Percentiles rank a stretch among this genome's conserved stretches.
These are phyloP conservation scores for Saccharomycopsis amapae DNA, from an alignment of 805 yeast genomes.

Conservation along the genomic window DNA sequence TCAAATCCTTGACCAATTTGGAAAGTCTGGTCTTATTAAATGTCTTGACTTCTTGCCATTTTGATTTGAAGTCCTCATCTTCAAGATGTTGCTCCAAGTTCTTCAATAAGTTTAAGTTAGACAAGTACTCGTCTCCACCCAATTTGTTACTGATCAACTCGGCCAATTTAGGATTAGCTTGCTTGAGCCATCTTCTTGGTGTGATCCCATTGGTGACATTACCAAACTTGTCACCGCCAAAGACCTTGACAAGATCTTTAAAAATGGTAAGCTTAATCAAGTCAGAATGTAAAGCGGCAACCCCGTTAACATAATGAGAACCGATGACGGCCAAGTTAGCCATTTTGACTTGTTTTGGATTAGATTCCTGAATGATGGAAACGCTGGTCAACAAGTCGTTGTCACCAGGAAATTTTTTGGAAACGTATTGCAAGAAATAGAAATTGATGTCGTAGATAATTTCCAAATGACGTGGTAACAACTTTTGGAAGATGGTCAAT, in stretches of 20 bases:
- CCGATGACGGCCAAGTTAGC: constrained; percentile 88
- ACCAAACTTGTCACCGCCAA: constrained; percentile 76
- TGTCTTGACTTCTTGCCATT: constrained; percentile 68
- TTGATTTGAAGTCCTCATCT: constrained; percentile 56
- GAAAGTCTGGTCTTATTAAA: constrained; percentile 66
- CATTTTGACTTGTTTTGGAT: constrained; percentile 83
- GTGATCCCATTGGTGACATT: constrained; percentile 94
- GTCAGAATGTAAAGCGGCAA: constrained; percentile 91
- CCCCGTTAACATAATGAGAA: constrained; percentile 91
- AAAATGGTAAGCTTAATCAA: constrained; percentile 83
- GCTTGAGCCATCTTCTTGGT: constrained; percentile 93
- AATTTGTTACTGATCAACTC: constrained; percentile 65
- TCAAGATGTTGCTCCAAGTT: constrained; percentile 58
- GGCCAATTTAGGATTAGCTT: constrained; percentile 81
- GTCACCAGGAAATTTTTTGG: constrained; percentile 69
- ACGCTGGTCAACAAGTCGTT: constrained; percentile 58
- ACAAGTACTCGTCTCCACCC: constrained; percentile 62
- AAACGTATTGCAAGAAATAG: constrained; percentile 70
- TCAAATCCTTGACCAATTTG: constrained; percentile 52
- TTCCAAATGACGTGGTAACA: constrained; percentile 88
- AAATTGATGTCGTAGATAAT: constrained; percentile 81
- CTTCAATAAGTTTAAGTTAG: constrained; percentile 61
- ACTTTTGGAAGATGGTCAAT: constrained; percentile 63
- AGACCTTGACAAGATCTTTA: constrained; percentile 79
- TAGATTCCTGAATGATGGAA: constrained; percentile 77